These are phyloP conservation scores for Skeletonema grethae DNA, from an alignment of 108 stramenopile genomes.

Conservation along the genomic window DNA sequence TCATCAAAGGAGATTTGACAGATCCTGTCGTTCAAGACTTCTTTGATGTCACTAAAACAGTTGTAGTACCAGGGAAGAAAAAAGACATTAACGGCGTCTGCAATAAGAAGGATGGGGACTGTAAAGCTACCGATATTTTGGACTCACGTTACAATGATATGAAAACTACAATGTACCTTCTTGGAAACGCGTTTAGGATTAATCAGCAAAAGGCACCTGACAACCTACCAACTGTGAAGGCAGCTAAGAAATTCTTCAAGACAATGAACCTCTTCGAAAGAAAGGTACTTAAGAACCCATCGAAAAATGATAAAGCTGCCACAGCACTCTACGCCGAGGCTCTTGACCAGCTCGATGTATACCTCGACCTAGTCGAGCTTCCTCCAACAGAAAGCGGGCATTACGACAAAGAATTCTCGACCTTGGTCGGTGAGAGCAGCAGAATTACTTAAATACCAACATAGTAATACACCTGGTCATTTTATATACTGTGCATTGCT, in stretches of 20 bases:
- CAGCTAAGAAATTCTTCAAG: constrained; percentile 86
- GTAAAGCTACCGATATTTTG: constrained; percentile 73
- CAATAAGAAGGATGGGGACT: constrained; percentile 83
- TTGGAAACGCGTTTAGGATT: constrained; percentile 88
- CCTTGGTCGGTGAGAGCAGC: constrained; percentile 60
- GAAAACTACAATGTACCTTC: constrained; percentile 84
- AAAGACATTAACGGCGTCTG: constrained; percentile 82
- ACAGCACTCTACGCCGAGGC: constrained; percentile 57
- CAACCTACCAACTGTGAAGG: constrained; percentile 84
- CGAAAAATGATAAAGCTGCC: constrained; percentile 46
- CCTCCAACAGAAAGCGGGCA: constrained; percentile 80
- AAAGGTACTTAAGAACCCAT: constrained; percentile 50
- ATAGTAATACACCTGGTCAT: not conserved
- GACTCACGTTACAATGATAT: constrained; percentile 88
- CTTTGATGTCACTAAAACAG: constrained; percentile 57
- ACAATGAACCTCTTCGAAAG: constrained; percentile 81
- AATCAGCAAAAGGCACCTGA: constrained; percentile 90
- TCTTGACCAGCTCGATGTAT: constrained; percentile 73
- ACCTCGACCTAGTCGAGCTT: constrained; percentile 86
- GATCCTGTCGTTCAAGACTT: constrained; percentile 54
- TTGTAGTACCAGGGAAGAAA: constrained; percentile 72
- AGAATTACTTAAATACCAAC: constrained; percentile 63
- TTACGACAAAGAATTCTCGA: constrained; percentile 81
- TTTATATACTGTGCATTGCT: not conserved
- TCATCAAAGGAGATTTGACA: constrained; percentile 80